A percentile compares a stretch with the other conserved stretches of the same genome.
phyloP scores from a whole-genome alignment of 768 basidiomycete species.

The Lactifluus pinguis region DNA sequence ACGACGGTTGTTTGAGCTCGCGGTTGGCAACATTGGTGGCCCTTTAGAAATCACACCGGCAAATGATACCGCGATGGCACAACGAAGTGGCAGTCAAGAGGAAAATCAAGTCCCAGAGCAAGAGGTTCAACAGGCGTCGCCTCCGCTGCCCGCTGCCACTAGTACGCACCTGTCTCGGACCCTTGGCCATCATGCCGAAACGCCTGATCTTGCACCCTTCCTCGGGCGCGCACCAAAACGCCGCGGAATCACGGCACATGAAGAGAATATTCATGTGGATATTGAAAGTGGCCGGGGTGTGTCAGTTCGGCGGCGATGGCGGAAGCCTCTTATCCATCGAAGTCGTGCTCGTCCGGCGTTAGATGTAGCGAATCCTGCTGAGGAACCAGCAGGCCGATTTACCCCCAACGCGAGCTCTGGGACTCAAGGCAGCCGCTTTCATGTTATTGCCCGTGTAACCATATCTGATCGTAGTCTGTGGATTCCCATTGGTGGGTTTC shows the following conservation, averaged over 20 bases:
- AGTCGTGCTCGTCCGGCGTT: slow-evolving; percentile 33
- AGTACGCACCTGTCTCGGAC: slow-evolving; percentile 38
- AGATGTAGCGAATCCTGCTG: slow-evolving; percentile 21
- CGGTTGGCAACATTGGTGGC: slow-evolving; percentile 32
- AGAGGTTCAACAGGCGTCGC: slow-evolving; percentile 13
- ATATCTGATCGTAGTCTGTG: slow-evolving; percentile 39
- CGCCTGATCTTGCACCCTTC: slow-evolving; percentile 42
- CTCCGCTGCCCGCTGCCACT: not conserved
- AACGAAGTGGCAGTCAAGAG: not conserved
- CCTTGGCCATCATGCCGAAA: slow-evolving; percentile 42
- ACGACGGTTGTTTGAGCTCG: slow-evolving; percentile 40
- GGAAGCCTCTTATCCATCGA: slow-evolving; percentile 33
- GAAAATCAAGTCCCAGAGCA: not conserved
- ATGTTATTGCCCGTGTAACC: slow-evolving; percentile 35
- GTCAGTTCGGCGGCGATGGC: slow-evolving; percentile 22
- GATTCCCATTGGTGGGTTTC: slow-evolving; percentile 31
- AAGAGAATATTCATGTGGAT: slow-evolving; percentile 29
- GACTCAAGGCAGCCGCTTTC: slow-evolving; percentile 34
- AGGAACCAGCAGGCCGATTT: not conserved
- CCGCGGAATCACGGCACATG: slow-evolving; percentile 32
- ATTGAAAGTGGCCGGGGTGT: slow-evolving; percentile 23
- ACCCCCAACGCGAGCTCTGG: not conserved
- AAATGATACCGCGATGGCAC: not conserved
- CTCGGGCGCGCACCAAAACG: slow-evolving; percentile 37
- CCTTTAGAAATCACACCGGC: slow-evolving; percentile 19